Evolutionary conservation across 2,329 filamentous ascomycete genomes (phyloP).

Genomic region (Nothophoma quercina): DNA sequence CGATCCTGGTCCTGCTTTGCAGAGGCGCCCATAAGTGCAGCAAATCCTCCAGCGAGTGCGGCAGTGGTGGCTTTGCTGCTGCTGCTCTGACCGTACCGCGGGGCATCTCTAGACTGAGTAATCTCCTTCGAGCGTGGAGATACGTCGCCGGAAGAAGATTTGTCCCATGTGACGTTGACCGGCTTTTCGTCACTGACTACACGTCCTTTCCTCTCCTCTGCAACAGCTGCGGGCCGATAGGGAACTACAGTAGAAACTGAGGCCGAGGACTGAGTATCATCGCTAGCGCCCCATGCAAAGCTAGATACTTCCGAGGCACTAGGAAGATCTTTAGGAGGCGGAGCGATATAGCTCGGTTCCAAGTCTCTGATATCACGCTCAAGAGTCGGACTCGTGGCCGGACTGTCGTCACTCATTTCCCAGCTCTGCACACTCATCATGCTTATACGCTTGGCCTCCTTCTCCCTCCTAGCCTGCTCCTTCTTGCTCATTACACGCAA

Average conservation of each 20-base stretch:
- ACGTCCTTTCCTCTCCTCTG: neutral
- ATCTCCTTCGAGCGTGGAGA: neutral
- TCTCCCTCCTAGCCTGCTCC: conserved; percentile 46
- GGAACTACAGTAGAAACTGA: conserved; percentile 15
- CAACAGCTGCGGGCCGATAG: conserved; percentile 1
- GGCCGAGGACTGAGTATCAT: conserved; percentile 10
- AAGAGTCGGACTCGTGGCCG: conserved; percentile 30
- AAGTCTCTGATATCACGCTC: conserved; percentile 42
- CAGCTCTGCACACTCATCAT: conserved; percentile 37
- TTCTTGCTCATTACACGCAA: conserved; percentile 48
- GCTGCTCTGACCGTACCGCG: conserved; percentile 21
- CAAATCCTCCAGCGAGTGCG: conserved; percentile 44
- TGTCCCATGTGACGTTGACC: conserved; percentile 9
- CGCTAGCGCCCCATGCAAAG: conserved; percentile 12
- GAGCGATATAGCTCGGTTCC: conserved; percentile 3
- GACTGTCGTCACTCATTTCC: conserved; percentile 39
- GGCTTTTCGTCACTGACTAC: conserved; percentile 8
- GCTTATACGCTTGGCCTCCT: conserved; percentile 40
- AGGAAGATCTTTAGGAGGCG: conserved; percentile 4
- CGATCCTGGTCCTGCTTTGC: conserved; percentile 46
- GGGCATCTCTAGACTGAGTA: conserved; percentile 13
- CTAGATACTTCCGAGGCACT: conserved; percentile 17
- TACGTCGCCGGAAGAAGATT: neutral
- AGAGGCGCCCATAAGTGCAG: conserved; percentile 40
- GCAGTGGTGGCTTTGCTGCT: conserved; percentile 29